These are phyloP conservation scores for Aristolochia californica DNA, from an alignment of 164 flowering plant species.

Conservation along the genomic window DNA sequence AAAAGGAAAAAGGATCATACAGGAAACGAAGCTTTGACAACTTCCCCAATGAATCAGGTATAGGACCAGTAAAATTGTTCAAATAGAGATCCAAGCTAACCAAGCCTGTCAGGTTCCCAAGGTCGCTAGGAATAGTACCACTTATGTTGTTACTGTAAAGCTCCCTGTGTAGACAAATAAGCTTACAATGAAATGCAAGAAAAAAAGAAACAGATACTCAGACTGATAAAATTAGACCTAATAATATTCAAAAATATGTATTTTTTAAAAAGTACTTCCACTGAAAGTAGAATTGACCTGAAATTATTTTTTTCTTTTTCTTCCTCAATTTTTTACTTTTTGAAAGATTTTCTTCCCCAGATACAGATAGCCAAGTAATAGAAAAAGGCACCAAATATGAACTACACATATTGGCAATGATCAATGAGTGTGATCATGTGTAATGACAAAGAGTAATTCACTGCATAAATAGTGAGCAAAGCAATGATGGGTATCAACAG, in stretches of 20 bases:
- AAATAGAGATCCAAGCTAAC: conserved; percentile 97
- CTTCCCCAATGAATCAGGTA: conserved; percentile 75
- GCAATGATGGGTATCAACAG: no score
- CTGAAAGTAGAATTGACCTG: no score
- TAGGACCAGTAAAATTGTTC: conserved; percentile 69
- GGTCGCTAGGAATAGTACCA: conserved; percentile 74
- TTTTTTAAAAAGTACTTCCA: no score
- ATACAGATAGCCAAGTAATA: no score
- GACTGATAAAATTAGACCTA: not conserved
- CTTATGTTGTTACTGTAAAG: conserved; percentile 83
- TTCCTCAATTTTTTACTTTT: no score
- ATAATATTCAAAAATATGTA: not conserved
- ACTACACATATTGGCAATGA: no score
- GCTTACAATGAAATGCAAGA: not conserved
- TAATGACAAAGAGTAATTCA: no score
- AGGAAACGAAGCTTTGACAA: conserved; percentile 72
- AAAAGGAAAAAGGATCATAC: conserved; percentile 31
- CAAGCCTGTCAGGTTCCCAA: conserved; percentile 80
- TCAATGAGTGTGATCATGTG: no score
- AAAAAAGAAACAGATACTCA: not conserved
- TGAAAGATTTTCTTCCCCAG: no score
- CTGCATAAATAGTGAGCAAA: no score
- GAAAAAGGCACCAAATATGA: no score
- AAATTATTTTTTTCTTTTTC: no score
- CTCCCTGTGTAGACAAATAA: conserved; percentile 43